Evolutionary conservation across 495 filamentous ascomycete species (phyloP), one percentile per base, ranked within the genome.

Genomic region (Tirmania nivea): DNA sequence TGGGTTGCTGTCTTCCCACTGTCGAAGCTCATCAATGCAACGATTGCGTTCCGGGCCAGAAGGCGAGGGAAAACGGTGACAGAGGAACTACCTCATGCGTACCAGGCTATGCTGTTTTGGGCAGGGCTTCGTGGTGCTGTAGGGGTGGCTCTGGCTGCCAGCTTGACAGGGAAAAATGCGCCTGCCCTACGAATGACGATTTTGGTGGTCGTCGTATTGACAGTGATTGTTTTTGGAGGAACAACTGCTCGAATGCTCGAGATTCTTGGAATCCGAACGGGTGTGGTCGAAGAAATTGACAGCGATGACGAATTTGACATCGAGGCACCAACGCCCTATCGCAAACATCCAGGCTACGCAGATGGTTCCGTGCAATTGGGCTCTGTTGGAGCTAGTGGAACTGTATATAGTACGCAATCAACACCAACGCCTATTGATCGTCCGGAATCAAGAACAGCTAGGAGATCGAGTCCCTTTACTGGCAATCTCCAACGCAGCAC

Each of bases 221-320:
- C 90, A 1, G 90, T 97, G 55, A 96, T 97, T 62, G 94, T 97
- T 48, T 97, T 97, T 61, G 90, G 90, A 42, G 92, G 90, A 37
- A 97, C 92, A 19, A 97, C 90, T 1, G 86, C 90, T n/a, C 81
- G 92, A 50, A 96, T 97, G 90, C 71, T 97, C 31, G 90, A 97
- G 65, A 97, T 97, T 54, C 68, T 94, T 42, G 82, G 84, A 11
- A 96, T 97, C 57, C 75, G 84, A 55, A 97, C 89, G 5, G 92
- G 92, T 3, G 90, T 96, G 14, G 83, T 94, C 2, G 90, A 97
- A 60, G 90, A 97, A 66, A 77, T 92, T 36, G 90, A 97, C 61
- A 92, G 83, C 7, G 90, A 97, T 63, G 90, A 97, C 65, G 90
- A 97, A 63, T 97, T 97, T 59, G 90, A 97, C 63, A 97, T 94